phyloP scores from a whole-genome alignment of 2,329 filamentous ascomycete species.

The Dactylellina parvicollis region DNA sequence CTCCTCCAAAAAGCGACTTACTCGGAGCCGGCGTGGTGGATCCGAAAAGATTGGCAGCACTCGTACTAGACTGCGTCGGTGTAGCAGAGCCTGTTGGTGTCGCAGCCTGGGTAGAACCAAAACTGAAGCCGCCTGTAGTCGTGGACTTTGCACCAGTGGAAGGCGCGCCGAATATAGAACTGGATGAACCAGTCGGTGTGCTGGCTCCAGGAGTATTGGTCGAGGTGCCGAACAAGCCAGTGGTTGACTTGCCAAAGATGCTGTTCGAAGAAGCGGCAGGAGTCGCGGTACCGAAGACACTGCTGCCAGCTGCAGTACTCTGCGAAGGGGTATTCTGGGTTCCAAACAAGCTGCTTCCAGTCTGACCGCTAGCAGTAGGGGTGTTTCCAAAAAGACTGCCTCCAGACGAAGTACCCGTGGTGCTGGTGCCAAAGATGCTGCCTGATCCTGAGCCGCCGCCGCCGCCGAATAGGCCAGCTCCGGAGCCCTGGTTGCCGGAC shows the following conservation, averaged over 20 bases:
- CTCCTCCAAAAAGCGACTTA: constrained; percentile 11
- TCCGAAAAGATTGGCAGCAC: constrained; percentile 38
- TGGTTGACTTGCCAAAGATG: constrained; percentile 45
- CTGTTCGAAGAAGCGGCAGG: constrained; percentile 18
- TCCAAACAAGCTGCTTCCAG: constrained; percentile 28
- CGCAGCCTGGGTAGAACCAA: constrained; percentile 42
- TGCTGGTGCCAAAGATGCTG: constrained; percentile 30
- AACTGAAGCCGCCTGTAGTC: constrained; percentile 25
- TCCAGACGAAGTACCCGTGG: constrained; percentile 24
- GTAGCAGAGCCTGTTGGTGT: constrained; percentile 36
- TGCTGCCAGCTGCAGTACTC: constrained; percentile 17
- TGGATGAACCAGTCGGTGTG: constrained; percentile 29
- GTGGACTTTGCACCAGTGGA: constrained; percentile 23
- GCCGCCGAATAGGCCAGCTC: constrained; percentile 17
- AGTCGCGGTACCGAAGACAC: constrained; percentile 23
- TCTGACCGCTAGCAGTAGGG: constrained; percentile 29
- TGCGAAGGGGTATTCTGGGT: constrained; percentile 33
- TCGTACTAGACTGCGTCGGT: constrained; percentile 35
- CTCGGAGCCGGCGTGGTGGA: constrained; percentile 40
- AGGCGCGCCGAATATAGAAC: constrained; percentile 17
- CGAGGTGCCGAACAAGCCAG: constrained; percentile 16
- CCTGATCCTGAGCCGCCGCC: too few species aligned
- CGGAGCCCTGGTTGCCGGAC: constrained; percentile 40
- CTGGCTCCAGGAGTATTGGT: constrained; percentile 44
- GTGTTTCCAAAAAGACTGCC: constrained; percentile 30